Conservation (phyloP, 192 early-diverging fungal species). For the Piromyces finnis region DNA sequence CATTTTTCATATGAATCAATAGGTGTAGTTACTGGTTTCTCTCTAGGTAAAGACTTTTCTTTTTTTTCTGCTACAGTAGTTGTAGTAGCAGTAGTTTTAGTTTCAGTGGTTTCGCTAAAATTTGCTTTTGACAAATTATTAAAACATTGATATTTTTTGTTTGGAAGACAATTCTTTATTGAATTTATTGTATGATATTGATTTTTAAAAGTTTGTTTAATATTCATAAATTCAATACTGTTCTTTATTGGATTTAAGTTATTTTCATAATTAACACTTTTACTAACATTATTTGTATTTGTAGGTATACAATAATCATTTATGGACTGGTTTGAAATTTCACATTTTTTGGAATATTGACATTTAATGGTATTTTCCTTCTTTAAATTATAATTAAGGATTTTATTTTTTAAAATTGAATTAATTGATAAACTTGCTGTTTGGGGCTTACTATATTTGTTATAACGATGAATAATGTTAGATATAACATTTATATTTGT, state of each 20-base stretch:
- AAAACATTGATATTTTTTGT: not conserved
- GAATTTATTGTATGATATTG: not conserved
- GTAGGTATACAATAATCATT: not conserved
- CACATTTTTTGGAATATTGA: not conserved
- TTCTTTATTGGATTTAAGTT: not conserved
- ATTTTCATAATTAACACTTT: not conserved
- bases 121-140: not conserved
- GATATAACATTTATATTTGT: not conserved
- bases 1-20: not conserved
- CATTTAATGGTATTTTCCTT: not conserved
- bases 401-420: not conserved
- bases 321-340: not conserved
- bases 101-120: not conserved
- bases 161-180: not conserved
- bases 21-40: not conserved
- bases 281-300: not conserved
- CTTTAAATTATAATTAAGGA: not conserved
- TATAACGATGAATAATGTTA: not conserved
- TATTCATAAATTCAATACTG: not conserved
- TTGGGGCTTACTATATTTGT: not conserved
- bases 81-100: not conserved
- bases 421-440: not conserved
- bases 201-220: not conserved
- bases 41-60: not conserved
- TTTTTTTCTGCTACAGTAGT: not conserved